Percentiles rank a stretch among this genome's conserved stretches.
Evolutionary conservation across 331 rosid genomes (phyloP).

Genomic region (Acacia concinna): DNA sequence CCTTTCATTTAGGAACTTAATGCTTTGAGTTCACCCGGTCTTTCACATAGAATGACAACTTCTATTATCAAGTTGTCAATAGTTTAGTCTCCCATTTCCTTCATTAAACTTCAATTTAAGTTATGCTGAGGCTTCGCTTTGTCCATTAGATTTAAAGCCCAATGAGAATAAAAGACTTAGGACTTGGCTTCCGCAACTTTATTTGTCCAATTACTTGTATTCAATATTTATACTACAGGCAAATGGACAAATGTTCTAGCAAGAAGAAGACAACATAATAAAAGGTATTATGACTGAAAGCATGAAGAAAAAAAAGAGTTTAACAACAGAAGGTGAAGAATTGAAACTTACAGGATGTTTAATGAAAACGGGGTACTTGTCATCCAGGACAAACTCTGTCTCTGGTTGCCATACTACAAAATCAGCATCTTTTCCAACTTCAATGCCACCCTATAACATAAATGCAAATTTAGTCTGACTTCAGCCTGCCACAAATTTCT

Average conservation of each 20-base stretch:
- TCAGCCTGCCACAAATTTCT: slow-evolving; percentile 9
- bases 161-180: neutral
- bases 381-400: slow-evolving; percentile 60
- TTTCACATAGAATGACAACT: neutral
- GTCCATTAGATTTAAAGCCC: neutral
- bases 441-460: slow-evolving; percentile 69
- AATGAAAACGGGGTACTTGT: slow-evolving; percentile 54
- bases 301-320: slow-evolving; percentile 22
- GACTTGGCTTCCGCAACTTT: neutral
- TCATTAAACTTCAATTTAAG: too few relatives aligned
- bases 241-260: neutral
- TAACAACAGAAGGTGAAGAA: slow-evolving; percentile 18
- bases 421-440: slow-evolving; percentile 79
- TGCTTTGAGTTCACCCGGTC: neutral
- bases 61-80: neutral
- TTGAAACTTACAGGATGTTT: slow-evolving; percentile 66
- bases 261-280: slow-evolving; percentile 13
- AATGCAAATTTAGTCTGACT: slow-evolving; percentile 19
- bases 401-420: slow-evolving; percentile 91
- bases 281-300: slow-evolving; percentile 4
- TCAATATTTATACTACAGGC: neutral
- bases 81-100: neutral
- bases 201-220: neutral
- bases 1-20: neutral
- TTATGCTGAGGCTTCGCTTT: neutral